These are phyloP conservation scores for Arthrobotrys sphaeroides DNA, from an alignment of 2,329 filamentous ascomycete genomes.

Conservation along the genomic window DNA sequence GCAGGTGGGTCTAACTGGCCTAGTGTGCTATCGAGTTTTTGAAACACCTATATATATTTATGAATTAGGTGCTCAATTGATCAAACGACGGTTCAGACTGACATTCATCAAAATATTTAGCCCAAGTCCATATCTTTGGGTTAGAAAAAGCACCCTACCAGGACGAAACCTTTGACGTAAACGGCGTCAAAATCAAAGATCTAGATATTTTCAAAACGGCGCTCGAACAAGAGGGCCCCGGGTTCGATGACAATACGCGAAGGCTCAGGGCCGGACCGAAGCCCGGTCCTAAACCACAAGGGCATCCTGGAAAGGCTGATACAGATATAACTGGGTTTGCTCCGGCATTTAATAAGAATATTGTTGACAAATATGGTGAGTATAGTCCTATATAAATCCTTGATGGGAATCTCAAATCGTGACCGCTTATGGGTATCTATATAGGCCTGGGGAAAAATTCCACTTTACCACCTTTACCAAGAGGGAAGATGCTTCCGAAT, in stretches of 20 bases:
- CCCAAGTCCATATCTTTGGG: neutral
- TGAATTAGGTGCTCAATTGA: too few species aligned
- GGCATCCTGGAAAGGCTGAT: neutral
- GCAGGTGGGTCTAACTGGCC: conserved; percentile 10
- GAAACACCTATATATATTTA: too few species aligned
- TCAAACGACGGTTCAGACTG: too few species aligned
- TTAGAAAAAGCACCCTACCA: neutral
- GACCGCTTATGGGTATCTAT: too few species aligned
- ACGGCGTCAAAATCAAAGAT: neutral
- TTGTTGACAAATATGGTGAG: neutral
- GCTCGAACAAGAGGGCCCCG: neutral
- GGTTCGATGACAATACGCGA: neutral
- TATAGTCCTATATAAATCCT: neutral
- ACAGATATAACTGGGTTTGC: neutral
- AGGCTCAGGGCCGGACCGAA: too few species aligned
- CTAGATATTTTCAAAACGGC: neutral
- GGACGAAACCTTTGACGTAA: neutral
- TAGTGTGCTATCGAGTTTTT: too few species aligned
- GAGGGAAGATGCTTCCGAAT: neutral
- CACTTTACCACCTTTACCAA: neutral
- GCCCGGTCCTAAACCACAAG: neutral
- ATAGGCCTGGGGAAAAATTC: neutral
- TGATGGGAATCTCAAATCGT: too few species aligned
- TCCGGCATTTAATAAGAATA: neutral
- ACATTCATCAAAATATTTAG: neutral